Conservation (phyloP, 2,329 filamentous ascomycete genomes). For the Fusarium pseudograminearum region DNA sequence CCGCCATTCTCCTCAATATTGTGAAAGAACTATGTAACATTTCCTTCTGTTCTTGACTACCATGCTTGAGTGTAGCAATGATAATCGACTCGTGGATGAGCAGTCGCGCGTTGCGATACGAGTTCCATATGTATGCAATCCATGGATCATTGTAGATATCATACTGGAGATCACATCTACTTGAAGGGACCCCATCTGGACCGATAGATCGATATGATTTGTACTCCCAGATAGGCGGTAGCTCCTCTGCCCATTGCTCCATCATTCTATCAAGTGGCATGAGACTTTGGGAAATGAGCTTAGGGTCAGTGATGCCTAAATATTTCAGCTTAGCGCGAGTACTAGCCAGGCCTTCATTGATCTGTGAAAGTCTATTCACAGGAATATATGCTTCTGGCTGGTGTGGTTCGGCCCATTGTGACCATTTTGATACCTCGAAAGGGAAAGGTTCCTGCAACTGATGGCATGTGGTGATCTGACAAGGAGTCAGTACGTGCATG, state of each 20-base stretch:
- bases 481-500: too few relatives aligned
- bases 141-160: conserved; percentile 36
- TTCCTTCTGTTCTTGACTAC: conserved; percentile 5
- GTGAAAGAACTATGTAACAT: conserved; percentile 20
- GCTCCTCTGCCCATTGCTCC: conserved; percentile 5
- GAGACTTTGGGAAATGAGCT: conserved; percentile 11
- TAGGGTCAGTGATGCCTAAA: conserved; percentile 20
- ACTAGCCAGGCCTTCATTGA: conserved; percentile 26
- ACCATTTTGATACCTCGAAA: conserved; percentile 35
- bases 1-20: conserved; percentile 21
- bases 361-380: conserved; percentile 27
- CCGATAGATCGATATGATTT: conserved; percentile 27
- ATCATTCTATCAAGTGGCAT: conserved; percentile 29
- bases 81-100: conserved; percentile 41
- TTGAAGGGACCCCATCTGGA: conserved; percentile 7
- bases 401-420: conserved; percentile 29
- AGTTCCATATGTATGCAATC: conserved; percentile 41
- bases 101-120: conserved; percentile 34
- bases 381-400: neutral
- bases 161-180: conserved; percentile 19
- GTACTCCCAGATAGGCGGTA: conserved; percentile 24
- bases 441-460: conserved; percentile 42
- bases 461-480: conserved; percentile 41
- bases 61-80: conserved; percentile 25
- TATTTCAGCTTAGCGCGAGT: conserved; percentile 30